Evolutionary conservation across 2,329 filamentous ascomycete species (phyloP), one percentile per base, ranked within the genome.

Genomic region (Talaromyces verruculosus): DNA sequence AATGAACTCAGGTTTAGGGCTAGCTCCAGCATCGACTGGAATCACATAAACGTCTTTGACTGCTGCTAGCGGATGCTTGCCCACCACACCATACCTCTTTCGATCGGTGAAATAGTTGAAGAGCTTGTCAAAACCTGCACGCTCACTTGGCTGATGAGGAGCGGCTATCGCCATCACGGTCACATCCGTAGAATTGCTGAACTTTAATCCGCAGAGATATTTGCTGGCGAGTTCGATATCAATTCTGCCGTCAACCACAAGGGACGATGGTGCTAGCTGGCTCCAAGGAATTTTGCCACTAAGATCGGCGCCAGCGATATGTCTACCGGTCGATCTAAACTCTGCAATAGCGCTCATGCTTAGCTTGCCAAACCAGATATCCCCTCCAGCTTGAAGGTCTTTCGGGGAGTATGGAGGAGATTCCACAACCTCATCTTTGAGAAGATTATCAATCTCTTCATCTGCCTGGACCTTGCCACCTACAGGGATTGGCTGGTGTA

Each of bases 41-140:
- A 97, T 89, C 37, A 98, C 85, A 76, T 98, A 98, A 1, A 93
- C 91, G 74, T 98, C 94, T 67, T 93, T 89, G 59, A 97, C 90
- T 67, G 92, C 89, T 22, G 88, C 85, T 35, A 88, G 80, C 0
- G 86, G 85, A 76, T 91, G 90, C 74, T 94, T 91, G 15, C 89
- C 89, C 6, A 97, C 85, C 1, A 98, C 94, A 22, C 93, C 94
- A 76, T 96, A 99, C 39, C 93, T 86, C 69, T 91, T 87, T 73
- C 94, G 91, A 61, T 84, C 85, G 49, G 88, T 83, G 75, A 99
- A 98, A 79, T 99, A 98, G 62, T 93, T 86, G 72, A 93, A 91
- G n/a, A 98, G 83, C 19, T 86, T 85, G 69, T 90, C 84, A 73
- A 96, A 96, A 28, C 87, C 85, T 6, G 83, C 78, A 35, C 83